These are phyloP conservation scores for Epichloe sylvatica DNA, from an alignment of 2,329 filamentous ascomycete species.

Conservation along the genomic window DNA sequence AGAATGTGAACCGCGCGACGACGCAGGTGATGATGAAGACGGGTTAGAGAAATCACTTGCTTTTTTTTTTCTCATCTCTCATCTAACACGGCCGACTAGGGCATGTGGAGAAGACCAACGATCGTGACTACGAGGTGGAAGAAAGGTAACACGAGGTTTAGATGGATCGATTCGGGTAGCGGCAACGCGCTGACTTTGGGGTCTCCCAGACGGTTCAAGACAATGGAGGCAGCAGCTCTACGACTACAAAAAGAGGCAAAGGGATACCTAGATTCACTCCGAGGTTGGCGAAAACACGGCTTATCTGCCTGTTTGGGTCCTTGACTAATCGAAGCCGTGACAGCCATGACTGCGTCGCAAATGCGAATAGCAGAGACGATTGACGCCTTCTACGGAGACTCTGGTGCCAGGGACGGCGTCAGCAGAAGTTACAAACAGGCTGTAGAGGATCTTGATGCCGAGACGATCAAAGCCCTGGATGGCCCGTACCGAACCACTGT, in stretches of 20 bases:
- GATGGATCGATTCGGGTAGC: background rate
- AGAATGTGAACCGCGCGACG: slow-evolving; percentile 95
- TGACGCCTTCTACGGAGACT: slow-evolving; percentile 96
- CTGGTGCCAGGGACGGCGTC: slow-evolving; percentile 86
- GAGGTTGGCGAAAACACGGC: slow-evolving; percentile 40
- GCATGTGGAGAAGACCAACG: slow-evolving; percentile 96
- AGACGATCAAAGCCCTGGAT: slow-evolving; percentile 96
- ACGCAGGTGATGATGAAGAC: slow-evolving; percentile 99
- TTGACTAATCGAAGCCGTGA: background rate
- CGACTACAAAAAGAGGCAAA: slow-evolving; percentile 95
- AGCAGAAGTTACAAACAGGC: slow-evolving; percentile 96
- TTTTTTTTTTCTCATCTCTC: no score
- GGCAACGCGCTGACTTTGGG: slow-evolving; percentile 8
- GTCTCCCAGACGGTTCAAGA: slow-evolving; percentile 69
- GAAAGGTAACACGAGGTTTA: slow-evolving; percentile 47
- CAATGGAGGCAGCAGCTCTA: slow-evolving; percentile 88
- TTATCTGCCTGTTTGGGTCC: background rate
- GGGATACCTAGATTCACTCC: slow-evolving; percentile 88
- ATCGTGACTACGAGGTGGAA: slow-evolving; percentile 97
- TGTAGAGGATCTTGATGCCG: slow-evolving; percentile 91
- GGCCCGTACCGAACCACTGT: slow-evolving; percentile 91
- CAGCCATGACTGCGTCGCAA: slow-evolving; percentile 96
- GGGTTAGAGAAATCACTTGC: slow-evolving; percentile 33
- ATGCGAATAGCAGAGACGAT: slow-evolving; percentile 99
- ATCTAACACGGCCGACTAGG: slow-evolving; percentile 31